A percentile compares a stretch with the other conserved stretches of the same genome.
These are phyloP conservation scores for Galeopsis tetrahit DNA, from an alignment of 257 asterid species.

Conservation along the genomic window DNA sequence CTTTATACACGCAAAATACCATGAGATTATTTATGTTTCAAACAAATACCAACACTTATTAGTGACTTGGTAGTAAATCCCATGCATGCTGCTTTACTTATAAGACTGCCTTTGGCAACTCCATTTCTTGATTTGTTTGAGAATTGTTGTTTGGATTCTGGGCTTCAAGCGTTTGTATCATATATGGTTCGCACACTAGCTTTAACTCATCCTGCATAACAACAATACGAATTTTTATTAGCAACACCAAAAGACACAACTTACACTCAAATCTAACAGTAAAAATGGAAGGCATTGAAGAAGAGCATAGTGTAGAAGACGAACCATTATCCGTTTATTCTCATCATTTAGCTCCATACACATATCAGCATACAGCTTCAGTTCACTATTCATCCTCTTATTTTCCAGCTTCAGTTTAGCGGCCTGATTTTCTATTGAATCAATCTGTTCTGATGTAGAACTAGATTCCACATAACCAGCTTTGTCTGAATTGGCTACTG, in stretches of 20 bases:
- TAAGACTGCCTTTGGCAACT: constrained; percentile 15
- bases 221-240: neutral
- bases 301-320: neutral
- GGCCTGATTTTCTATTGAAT: constrained; percentile 8
- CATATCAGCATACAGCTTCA: constrained; percentile 3
- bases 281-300: constrained; percentile 8
- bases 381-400: neutral
- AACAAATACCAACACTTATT: neutral
- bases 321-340: constrained; percentile 30
- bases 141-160: constrained; percentile 28
- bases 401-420: constrained; percentile 15
- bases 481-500: constrained; percentile 2
- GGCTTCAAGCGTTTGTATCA: constrained; percentile 30
- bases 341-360: constrained; percentile 24
- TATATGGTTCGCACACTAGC: constrained; percentile 19
- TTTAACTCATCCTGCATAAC: constrained; percentile 32
- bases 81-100: constrained; percentile 25
- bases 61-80: neutral
- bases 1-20: neutral
- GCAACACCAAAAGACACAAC: neutral
- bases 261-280: neutral
- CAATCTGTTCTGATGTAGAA: neutral
- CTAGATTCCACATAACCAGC: constrained; percentile 20
- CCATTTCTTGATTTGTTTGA: constrained; percentile 8
- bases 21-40: neutral